Conservation (phyloP, 371 early-diverging fungal species). For the Zychaea mexicana region DNA sequence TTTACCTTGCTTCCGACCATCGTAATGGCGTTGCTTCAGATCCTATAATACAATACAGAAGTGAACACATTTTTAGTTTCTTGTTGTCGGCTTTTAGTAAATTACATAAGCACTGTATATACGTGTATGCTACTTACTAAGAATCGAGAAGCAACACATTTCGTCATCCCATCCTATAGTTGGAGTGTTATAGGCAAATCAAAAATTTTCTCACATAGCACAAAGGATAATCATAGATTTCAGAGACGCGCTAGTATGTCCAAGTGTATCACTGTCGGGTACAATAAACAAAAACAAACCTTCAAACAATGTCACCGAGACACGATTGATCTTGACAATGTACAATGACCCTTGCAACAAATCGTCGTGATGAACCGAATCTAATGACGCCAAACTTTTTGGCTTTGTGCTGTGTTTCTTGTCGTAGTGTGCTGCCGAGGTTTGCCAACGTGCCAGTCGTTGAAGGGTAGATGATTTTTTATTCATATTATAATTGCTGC, state of each 20-base stretch:
- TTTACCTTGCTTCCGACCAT: constrained; percentile 47
- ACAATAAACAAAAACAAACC: too few species aligned
- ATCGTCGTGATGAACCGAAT: constrained; percentile 28
- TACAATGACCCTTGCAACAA: constrained; percentile 35
- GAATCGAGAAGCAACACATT: constrained; percentile 38
- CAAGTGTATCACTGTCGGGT: too few species aligned
- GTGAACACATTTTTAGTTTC: too few species aligned
- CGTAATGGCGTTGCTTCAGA: constrained; percentile 37
- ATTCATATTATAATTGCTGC: neutral
- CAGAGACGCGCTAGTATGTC: too few species aligned
- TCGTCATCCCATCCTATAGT: constrained; percentile 41
- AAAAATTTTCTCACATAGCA: too few species aligned
- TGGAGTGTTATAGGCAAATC: neutral
- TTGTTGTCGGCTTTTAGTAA: too few species aligned
- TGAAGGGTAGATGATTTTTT: constrained; percentile 4
- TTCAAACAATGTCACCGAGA: constrained; percentile 39
- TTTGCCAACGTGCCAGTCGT: constrained; percentile 10
- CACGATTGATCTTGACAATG: constrained; percentile 30
- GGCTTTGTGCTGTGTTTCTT: neutral
- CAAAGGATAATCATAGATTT: too few species aligned
- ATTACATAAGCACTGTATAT: too few species aligned
- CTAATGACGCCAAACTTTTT: neutral
- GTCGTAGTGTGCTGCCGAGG: neutral
- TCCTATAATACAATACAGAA: too few species aligned
- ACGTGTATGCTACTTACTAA: constrained; percentile 34